phyloP scores from a whole-genome alignment of 495 filamentous ascomycete species.

The Penicillium simplicissimum region DNA sequence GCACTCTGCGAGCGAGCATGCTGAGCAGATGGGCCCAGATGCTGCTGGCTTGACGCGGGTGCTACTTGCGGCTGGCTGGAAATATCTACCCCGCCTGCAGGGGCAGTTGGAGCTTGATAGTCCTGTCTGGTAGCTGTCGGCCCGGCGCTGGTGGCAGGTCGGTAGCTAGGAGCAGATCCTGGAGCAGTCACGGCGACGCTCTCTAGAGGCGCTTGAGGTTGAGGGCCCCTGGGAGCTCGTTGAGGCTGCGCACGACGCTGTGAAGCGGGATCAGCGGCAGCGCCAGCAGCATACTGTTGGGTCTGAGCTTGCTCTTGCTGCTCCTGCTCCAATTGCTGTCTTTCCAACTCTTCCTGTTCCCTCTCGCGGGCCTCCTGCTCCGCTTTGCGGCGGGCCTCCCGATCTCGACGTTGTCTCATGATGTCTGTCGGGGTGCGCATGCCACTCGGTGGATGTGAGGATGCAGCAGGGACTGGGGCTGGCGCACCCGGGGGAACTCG shows the following conservation, averaged over 20 bases:
- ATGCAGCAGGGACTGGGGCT: slow-evolving; percentile 42
- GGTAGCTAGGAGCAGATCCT: slow-evolving; percentile 14
- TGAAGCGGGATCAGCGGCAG: slow-evolving; percentile 50
- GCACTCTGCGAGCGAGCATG: slow-evolving; percentile 32
- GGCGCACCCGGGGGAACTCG: slow-evolving; percentile 46
- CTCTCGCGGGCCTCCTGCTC: slow-evolving; percentile 53
- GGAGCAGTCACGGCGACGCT: slow-evolving; percentile 15
- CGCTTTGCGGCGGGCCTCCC: slow-evolving; percentile 66
- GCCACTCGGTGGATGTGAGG: slow-evolving; percentile 44
- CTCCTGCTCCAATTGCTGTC: slow-evolving; percentile 55
- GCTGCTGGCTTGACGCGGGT: slow-evolving; percentile 33
- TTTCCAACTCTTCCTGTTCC: slow-evolving; percentile 55
- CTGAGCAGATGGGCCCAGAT: slow-evolving; percentile 24
- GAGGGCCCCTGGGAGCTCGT: slow-evolving; percentile 30
- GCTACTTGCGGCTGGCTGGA: slow-evolving; percentile 19
- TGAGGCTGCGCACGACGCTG: slow-evolving; percentile 40
- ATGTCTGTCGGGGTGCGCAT: slow-evolving; percentile 66
- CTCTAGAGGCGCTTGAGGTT: slow-evolving; percentile 29
- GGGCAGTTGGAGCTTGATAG: slow-evolving; percentile 19
- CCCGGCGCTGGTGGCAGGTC: slow-evolving; percentile 9
- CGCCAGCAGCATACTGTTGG: slow-evolving; percentile 56
- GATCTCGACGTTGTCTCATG: slow-evolving; percentile 68
- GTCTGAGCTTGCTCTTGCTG: slow-evolving; percentile 35
- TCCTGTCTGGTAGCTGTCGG: slow-evolving; percentile 16
- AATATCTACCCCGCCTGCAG: slow-evolving; percentile 3